Evolutionary conservation across 768 basidiomycete genomes (phyloP), one percentile per base, ranked within the genome.

Genomic region (Favolaschia claudopus): DNA sequence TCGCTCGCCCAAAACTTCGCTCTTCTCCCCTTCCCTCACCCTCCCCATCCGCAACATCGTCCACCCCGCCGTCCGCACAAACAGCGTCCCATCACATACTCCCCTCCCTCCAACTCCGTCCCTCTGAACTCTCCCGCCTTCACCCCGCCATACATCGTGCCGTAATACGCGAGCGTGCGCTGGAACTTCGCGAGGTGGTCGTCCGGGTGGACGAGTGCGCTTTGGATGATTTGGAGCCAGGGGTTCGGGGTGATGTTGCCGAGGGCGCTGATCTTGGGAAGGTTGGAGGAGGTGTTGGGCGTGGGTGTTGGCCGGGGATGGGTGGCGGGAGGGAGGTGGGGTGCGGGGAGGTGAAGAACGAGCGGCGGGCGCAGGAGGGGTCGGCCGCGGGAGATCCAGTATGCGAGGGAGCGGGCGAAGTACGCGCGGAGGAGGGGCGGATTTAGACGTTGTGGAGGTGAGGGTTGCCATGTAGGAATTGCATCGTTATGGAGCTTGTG

Each of bases 401-500:
- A 83, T 1, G 72, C 75, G 29, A 90, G 77, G 17, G 74, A 73
- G 20, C 76, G 72, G 7, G 80, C 72, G 63, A 91, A 81, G 72
- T 88, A 89, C 2, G 79, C 74, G 8, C 82, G 83, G n/a, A 92
- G 78, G 14, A 91, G n/a, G 75, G 15, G 82, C 70, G 4, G 74
- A 75, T 55, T 84, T 80, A 0, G 83, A 85, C 1, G 69, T 37
- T 0, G 77, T 77, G 6, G 76, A 69, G 38, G 54, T n/a, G 46
- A 85, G 70, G 31, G 64, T 64, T 0, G 76, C 76, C 31, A 80
- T 63, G 38, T 86, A 55, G 1, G 87, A n/a, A 82, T 0, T 85
- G 77, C 25, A 89, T 67, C 76, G 90, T 89, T 20, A 89, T 66
- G 4, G 84, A 77, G 5, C 88, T 89, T 0, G 89, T 92, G 34